Conservation (phyloP, 768 basidiomycete genomes). For the Amanita phalloides region DNA sequence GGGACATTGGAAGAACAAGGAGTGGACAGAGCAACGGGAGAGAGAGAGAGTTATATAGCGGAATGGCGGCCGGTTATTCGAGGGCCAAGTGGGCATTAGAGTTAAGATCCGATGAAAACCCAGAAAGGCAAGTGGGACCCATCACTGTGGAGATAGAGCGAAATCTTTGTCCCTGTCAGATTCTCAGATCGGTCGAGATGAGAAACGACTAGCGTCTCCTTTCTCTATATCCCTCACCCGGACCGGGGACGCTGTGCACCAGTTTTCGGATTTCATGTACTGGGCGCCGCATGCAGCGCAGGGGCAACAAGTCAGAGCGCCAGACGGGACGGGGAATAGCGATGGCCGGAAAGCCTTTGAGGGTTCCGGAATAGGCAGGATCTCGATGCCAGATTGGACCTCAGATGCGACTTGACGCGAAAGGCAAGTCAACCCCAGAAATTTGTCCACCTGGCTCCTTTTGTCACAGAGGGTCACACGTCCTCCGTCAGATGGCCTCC, state of each 20-base stretch:
- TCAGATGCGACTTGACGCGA: slow-evolving; percentile 2
- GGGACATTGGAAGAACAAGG: slow-evolving; percentile 14
- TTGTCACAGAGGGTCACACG: slow-evolving; percentile 2
- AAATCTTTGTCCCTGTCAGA: slow-evolving; percentile 11
- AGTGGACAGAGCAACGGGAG: slow-evolving; percentile 4
- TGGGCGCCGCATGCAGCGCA: not conserved
- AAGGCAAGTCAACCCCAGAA: slow-evolving; percentile 15
- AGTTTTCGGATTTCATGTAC: not conserved
- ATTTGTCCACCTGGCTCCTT: slow-evolving; percentile 3
- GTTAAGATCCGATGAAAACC: slow-evolving; percentile 42
- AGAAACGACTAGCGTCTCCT: slow-evolving; percentile 4
- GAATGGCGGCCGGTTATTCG: slow-evolving; percentile 12
- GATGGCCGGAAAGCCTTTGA: not conserved
- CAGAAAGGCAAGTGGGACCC: slow-evolving; percentile 40
- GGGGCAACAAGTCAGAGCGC: not conserved
- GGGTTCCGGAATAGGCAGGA: not conserved
- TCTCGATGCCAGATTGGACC: slow-evolving; percentile 14
- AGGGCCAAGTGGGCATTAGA: slow-evolving; percentile 14
- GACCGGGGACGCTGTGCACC: not conserved
- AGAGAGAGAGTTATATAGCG: slow-evolving; percentile 16
- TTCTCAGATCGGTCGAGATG: slow-evolving; percentile 6
- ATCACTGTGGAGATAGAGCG: slow-evolving; percentile 31
- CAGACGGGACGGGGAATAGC: not conserved
- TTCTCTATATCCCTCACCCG: not conserved
- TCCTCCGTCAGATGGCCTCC: slow-evolving; percentile 10